Evolutionary conservation across 129 eudicot genomes (phyloP).

Genomic region (Daucus carota): DH1_v3.0 NC_030386.2:23208501-23209000

Average conservation of each 20-base stretch:
- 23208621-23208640: no score
- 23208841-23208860: slow-evolving; percentile 1
- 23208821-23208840: background rate
- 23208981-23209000: background rate
- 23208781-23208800: no score
- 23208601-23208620: no score
- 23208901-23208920: background rate
- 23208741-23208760: background rate
- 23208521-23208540: slow-evolving; percentile 1
- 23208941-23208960: background rate
- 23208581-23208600: no score
- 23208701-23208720: no score
- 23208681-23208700: no score
- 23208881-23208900: background rate
- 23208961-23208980: background rate
- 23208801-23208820: background rate
- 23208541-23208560: background rate
- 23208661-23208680: no score
- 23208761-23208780: background rate
- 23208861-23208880: background rate
- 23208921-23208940: background rate
- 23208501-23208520: background rate
- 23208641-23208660: no score
- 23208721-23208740: no score
- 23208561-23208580: background rate